phyloP scores from a whole-genome alignment of 139 green algal genomes.

The Astrephomene gubernaculifera region DNA sequence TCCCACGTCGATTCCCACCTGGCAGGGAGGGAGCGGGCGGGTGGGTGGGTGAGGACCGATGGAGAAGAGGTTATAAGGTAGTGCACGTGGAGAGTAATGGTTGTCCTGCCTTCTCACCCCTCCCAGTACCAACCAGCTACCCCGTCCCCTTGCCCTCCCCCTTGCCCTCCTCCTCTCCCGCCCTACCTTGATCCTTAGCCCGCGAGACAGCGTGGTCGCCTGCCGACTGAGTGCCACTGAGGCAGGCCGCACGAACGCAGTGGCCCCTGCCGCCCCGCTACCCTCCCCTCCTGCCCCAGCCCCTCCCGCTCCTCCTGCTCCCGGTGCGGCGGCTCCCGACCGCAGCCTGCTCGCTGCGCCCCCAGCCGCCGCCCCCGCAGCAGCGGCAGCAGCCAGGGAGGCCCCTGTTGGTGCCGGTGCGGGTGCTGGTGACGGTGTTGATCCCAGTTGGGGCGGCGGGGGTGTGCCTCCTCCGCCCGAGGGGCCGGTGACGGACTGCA shows the following conservation, averaged over 20 bases:
- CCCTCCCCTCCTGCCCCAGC: background rate
- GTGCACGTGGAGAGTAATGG: background rate
- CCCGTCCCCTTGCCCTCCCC: background rate
- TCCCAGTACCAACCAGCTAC: background rate
- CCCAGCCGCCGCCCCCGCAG: background rate
- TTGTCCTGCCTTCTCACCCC: background rate
- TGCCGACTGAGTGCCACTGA: background rate
- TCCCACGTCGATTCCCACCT: constrained; percentile 45
- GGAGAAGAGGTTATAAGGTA: background rate
- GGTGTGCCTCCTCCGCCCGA: too few species aligned
- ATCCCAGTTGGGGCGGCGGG: too few species aligned
- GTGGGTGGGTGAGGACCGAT: background rate
- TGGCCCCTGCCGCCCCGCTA: too few species aligned
- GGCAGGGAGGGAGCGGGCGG: background rate
- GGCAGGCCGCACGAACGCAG: background rate
- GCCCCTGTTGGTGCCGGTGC: too few species aligned
- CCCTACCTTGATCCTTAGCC: constrained; percentile 3
- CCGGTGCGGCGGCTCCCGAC: background rate
- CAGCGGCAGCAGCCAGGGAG: background rate
- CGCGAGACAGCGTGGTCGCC: background rate
- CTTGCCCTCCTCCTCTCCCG: background rate
- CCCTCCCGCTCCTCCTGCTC: background rate
- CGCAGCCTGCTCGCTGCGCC: too few species aligned
- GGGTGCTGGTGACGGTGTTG: too few species aligned
- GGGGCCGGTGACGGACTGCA: too few species aligned